A percentile compares a stretch with the other conserved stretches of the same genome.
Conservation (phyloP, 257 asterid species). For the Solanum sejunctum region DNA sequence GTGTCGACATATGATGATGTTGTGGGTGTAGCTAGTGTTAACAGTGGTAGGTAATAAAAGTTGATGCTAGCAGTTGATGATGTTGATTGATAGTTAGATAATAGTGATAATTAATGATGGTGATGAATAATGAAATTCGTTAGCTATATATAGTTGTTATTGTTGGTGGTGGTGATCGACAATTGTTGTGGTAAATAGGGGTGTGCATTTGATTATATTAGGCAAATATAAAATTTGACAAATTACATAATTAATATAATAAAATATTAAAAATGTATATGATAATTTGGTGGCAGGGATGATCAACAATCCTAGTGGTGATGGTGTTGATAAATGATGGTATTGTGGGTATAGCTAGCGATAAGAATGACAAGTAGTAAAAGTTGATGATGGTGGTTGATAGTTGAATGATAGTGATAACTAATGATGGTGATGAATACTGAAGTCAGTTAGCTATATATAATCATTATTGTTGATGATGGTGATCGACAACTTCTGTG, state of each 20-base stretch:
- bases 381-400: too few species aligned
- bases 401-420: background rate
- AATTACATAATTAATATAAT: too few species aligned
- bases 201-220: too few species aligned
- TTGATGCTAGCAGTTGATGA: too few species aligned
- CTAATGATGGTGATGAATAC: background rate
- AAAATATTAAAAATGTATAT: too few species aligned
- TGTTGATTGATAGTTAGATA: background rate
- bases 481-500: background rate
- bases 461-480: background rate
- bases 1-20: too few species aligned
- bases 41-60: too few species aligned
- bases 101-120: background rate
- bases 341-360: background rate
- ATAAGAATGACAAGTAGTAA: too few species aligned
- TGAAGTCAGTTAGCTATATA: background rate
- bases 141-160: background rate
- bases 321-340: background rate
- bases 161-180: background rate
- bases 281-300: too few species aligned
- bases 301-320: too few species aligned
- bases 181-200: too few species aligned
- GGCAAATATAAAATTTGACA: too few species aligned
- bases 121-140: background rate
- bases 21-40: background rate